Evolutionary conservation across 331 rosid genomes (phyloP).

Genomic region (Stylosanthes scabra): DNA sequence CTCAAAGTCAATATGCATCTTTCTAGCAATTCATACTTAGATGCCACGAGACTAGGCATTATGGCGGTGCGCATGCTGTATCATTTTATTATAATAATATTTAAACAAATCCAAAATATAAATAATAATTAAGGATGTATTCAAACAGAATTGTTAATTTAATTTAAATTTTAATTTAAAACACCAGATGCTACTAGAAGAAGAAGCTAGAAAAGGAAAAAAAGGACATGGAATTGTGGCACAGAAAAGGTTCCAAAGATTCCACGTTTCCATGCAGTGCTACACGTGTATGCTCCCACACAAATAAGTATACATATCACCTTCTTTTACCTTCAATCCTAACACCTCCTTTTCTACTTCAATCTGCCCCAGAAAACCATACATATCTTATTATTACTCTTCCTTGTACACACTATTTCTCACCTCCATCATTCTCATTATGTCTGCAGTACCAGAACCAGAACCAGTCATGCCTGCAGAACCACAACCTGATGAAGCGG

Average conservation of each 20-base stretch:
- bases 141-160: no score
- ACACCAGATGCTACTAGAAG: no score
- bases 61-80: no score
- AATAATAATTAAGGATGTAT: no score
- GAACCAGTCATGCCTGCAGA: not conserved
- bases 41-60: no score
- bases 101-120: no score
- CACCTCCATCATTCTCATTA: conserved; percentile 24
- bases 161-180: no score
- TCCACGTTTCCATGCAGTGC: conserved; percentile 48
- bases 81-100: no score
- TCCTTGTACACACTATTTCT: not conserved
- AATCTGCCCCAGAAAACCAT: not conserved
- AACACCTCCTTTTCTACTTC: not conserved
- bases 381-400: not conserved
- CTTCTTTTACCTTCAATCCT: conserved; percentile 6
- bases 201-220: not conserved
- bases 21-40: no score
- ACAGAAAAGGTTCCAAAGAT: conserved; percentile 39
- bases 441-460: conserved; percentile 45
- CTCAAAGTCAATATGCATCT: no score
- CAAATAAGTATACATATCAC: not conserved
- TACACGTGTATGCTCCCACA: conserved; percentile 49
- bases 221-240: conserved; percentile 20
- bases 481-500: conserved; percentile 6